These are phyloP conservation scores for Solanum corneliomulleri DNA, from an alignment of 257 asterid species.

Conservation along the genomic window DNA sequence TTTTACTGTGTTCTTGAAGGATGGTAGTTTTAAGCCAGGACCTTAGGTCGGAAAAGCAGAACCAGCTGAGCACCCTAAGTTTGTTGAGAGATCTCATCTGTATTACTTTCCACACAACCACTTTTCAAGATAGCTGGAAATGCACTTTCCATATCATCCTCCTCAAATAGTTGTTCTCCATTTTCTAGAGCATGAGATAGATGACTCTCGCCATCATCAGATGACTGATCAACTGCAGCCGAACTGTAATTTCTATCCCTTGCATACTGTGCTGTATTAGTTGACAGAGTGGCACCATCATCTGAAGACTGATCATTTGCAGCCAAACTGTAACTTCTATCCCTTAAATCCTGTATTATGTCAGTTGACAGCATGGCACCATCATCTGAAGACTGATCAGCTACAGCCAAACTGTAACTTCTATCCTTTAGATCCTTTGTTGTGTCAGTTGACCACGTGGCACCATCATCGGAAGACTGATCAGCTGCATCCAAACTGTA, in stretches of 20 bases:
- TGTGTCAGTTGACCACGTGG: background rate
- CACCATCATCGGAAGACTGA: background rate
- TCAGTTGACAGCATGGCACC: background rate
- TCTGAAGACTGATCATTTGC: slow-evolving; percentile 8
- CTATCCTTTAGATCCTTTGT: background rate
- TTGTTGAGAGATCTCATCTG: background rate
- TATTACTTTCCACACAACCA: slow-evolving; percentile 10
- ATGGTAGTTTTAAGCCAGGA: background rate
- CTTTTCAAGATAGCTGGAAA: slow-evolving; percentile 6
- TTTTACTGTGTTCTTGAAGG: background rate
- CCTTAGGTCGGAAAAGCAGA: background rate
- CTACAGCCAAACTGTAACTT: background rate
- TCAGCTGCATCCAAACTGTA: slow-evolving; percentile 10
- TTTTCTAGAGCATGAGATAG: slow-evolving; percentile 30
- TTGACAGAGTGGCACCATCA: background rate
- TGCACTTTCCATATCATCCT: slow-evolving; percentile 10
- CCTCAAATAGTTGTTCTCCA: slow-evolving; percentile 38
- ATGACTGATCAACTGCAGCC: background rate
- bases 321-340: slow-evolving; percentile 10
- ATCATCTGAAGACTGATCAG: background rate
- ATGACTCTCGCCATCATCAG: slow-evolving; percentile 4
- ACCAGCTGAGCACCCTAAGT: background rate
- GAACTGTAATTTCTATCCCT: background rate
- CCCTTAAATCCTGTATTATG: slow-evolving; percentile 2
- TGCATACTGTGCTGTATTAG: background rate